Conservation (phyloP, 495 filamentous ascomycete genomes). For the Cenococcum geophilum region DNA sequence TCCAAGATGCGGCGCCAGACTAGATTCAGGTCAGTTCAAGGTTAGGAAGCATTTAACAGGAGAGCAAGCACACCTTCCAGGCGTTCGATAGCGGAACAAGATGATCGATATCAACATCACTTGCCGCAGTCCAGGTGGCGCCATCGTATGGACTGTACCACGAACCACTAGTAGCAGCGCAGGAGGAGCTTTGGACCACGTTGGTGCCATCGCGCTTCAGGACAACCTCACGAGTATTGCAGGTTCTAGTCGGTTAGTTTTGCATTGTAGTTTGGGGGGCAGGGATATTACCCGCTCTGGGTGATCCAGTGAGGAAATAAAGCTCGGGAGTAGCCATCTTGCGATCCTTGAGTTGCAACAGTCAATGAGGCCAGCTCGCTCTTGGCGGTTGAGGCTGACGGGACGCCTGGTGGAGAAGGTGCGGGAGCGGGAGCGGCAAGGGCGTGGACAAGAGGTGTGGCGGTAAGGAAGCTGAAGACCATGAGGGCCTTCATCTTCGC, state of each 20-base stretch:
- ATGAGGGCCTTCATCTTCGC: slow-evolving; percentile 5
- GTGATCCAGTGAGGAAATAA: slow-evolving; percentile 65
- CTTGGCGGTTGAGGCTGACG: slow-evolving; percentile 47
- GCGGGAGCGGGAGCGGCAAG: slow-evolving; percentile 19
- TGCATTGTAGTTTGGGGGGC: slow-evolving; percentile 38
- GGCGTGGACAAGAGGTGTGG: background rate
- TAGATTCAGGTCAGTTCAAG: slow-evolving; percentile 13
- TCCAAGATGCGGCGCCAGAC: slow-evolving; percentile 49
- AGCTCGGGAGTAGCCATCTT: slow-evolving; percentile 52
- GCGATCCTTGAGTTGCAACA: slow-evolving; percentile 48
- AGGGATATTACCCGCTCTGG: slow-evolving; percentile 43
- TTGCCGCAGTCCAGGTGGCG: slow-evolving; percentile 56
- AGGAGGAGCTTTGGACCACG: slow-evolving; percentile 47
- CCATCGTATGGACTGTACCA: slow-evolving; percentile 68
- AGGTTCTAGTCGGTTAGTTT: slow-evolving; percentile 11
- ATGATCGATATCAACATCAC: slow-evolving; percentile 70
- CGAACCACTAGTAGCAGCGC: slow-evolving; percentile 51
- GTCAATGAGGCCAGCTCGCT: slow-evolving; percentile 51
- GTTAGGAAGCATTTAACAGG: background rate
- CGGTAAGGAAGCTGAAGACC: background rate
- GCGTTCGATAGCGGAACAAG: slow-evolving; percentile 68
- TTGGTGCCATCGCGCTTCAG: slow-evolving; percentile 60
- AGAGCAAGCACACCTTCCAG: slow-evolving; percentile 53
- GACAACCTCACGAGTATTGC: slow-evolving; percentile 53
- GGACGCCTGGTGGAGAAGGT: slow-evolving; percentile 52